These are phyloP conservation scores for Mallotus nudiflorus DNA, from an alignment of 345 rosid species.

Conservation along the genomic window DNA sequence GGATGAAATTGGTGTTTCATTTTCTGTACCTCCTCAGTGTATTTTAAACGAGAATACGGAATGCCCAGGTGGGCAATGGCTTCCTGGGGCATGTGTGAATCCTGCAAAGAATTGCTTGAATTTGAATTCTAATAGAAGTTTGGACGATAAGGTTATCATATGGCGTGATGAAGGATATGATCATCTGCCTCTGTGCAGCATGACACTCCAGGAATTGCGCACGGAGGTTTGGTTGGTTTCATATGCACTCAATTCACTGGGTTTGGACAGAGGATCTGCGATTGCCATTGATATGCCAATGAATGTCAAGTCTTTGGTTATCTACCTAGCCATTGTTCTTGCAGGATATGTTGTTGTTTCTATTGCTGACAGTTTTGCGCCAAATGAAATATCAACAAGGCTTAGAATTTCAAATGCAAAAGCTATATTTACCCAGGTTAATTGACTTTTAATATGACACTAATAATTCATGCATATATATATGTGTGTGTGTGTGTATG, in stretches of 20 bases:
- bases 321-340: conserved; percentile 87
- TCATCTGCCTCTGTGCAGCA: conserved; percentile 56
- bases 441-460: too few species aligned
- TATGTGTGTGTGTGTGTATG: too few species aligned
- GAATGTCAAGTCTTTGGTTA: conserved; percentile 79
- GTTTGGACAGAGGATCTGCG: conserved; percentile 75
- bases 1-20: conserved; percentile 60
- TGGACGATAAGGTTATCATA: conserved; percentile 58
- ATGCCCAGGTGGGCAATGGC: conserved; percentile 92
- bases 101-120: conserved; percentile 75
- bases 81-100: conserved; percentile 82
- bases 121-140: conserved; percentile 46
- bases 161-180: conserved; percentile 91
- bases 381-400: conserved; percentile 80
- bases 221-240: conserved; percentile 85
- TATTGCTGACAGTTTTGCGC: conserved; percentile 93
- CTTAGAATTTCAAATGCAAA: conserved; percentile 80
- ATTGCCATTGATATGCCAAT: conserved; percentile 95
- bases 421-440: conserved; percentile 98
- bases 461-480: too few species aligned
- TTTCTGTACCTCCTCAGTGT: conserved; percentile 64
- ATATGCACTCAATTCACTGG: conserved; percentile 60
- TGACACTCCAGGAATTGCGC: conserved; percentile 76
- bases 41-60: conserved; percentile 43
- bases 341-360: conserved; percentile 90